phyloP scores from a whole-genome alignment of 2,329 filamentous ascomycete genomes.

The Stemphylium lycopersici region DNA sequence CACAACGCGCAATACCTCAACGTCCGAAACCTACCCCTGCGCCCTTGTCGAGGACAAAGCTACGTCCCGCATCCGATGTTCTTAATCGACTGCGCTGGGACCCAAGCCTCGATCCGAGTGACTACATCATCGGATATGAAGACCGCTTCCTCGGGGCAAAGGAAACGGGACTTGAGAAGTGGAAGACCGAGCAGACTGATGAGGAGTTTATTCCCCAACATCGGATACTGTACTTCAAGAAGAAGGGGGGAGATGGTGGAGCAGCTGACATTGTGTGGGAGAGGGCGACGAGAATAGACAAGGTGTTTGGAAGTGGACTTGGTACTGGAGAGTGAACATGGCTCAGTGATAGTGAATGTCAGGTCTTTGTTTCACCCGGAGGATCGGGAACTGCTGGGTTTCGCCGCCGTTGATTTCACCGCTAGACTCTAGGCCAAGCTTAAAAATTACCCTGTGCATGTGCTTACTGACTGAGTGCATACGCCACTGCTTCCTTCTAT shows the following conservation, averaged over 20 bases:
- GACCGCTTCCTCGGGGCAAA: constrained; percentile 60
- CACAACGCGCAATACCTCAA: constrained; percentile 24
- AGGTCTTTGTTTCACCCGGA: not conserved
- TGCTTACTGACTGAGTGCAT: no score
- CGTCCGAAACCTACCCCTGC: constrained; percentile 21
- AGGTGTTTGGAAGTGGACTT: constrained; percentile 54
- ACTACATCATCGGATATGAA: constrained; percentile 61
- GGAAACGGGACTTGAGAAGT: constrained; percentile 56
- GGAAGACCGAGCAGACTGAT: constrained; percentile 61
- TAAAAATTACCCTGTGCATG: no score
- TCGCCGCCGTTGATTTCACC: not conserved
- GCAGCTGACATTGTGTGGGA: constrained; percentile 57
- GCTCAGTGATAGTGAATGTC: not conserved
- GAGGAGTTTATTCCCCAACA: constrained; percentile 64
- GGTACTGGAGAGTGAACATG: constrained; percentile 8
- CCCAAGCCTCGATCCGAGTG: constrained; percentile 49
- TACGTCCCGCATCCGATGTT: constrained; percentile 52
- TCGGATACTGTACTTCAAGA: constrained; percentile 59
- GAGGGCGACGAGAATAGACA: constrained; percentile 54
- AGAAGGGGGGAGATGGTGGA: constrained; percentile 36
- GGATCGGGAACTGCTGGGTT: no score
- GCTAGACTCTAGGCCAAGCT: no score
- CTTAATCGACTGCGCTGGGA: constrained; percentile 60
- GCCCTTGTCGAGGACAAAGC: constrained; percentile 36
- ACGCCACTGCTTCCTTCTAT: no score